Evolutionary conservation across 768 basidiomycete genomes (phyloP).

Genomic region (Termitomyces sp.): DNA sequence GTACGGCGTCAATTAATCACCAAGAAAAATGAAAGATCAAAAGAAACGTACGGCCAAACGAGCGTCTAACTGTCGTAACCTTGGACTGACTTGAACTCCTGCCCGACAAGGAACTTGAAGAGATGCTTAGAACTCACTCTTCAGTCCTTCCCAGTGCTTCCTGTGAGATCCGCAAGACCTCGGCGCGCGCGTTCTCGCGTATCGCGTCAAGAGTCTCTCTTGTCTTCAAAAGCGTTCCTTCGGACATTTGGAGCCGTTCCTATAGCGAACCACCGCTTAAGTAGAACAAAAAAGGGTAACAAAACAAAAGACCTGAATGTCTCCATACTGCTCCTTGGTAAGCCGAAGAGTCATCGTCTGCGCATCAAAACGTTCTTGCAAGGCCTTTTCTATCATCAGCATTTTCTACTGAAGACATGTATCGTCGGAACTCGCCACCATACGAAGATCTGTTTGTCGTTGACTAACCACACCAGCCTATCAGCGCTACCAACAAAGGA

Average conservation of each 20-base stretch:
- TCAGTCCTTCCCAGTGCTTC: neutral
- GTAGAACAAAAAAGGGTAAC: neutral
- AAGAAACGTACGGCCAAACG: slow-evolving; percentile 4
- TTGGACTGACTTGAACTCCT: neutral
- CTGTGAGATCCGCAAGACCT: neutral
- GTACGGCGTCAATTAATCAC: neutral
- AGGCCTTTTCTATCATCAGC: slow-evolving; percentile 17
- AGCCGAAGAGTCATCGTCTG: slow-evolving; percentile 47
- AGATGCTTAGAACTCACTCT: neutral
- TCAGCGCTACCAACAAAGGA: neutral
- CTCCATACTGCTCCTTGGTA: slow-evolving; percentile 48
- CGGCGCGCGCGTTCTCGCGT: neutral
- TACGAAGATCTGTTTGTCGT: slow-evolving; percentile 3
- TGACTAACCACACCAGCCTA: neutral
- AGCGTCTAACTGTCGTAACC: slow-evolving; percentile 2
- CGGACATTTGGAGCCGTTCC: slow-evolving; percentile 13
- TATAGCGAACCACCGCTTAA: neutral
- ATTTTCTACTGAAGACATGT: neutral
- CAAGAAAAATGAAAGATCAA: neutral
- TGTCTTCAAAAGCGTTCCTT: neutral
- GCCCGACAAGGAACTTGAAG: neutral
- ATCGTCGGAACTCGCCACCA: slow-evolving; percentile 1
- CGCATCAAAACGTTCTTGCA: slow-evolving; percentile 59
- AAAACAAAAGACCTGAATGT: slow-evolving; percentile 31
- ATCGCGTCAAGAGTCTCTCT: neutral